phyloP scores from a whole-genome alignment of 257 asterid species.

The Solanum dulcamara region DNA sequence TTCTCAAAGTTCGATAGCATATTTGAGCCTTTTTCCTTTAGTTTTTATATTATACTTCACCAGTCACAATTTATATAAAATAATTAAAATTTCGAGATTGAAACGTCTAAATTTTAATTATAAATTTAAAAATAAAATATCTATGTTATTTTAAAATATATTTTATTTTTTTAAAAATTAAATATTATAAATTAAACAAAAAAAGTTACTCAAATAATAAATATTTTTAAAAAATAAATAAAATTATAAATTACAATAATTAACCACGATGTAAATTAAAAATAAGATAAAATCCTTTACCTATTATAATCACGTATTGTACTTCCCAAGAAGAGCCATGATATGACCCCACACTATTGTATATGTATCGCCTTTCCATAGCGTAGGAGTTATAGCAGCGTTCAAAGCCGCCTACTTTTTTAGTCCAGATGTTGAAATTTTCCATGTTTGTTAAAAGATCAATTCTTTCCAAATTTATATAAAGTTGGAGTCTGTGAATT shows the following conservation, averaged over 20 bases:
- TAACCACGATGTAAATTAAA: background rate
- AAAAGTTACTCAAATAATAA: too few relatives aligned
- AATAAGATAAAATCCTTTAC: background rate
- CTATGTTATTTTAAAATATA: too few relatives aligned
- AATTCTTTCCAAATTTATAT: background rate
- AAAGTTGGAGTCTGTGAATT: background rate
- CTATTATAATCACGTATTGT: background rate
- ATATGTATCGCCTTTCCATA: background rate
- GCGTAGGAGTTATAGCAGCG: background rate
- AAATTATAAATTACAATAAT: too few relatives aligned
- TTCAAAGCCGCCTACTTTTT: background rate
- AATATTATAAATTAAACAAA: too few relatives aligned
- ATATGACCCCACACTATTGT: background rate
- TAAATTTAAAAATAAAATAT: too few relatives aligned
- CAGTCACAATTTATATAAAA: too few relatives aligned
- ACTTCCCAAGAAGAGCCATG: constrained; percentile 16
- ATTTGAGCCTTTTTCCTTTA: too few relatives aligned
- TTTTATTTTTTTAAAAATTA: too few relatives aligned
- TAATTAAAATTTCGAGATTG: too few relatives aligned
- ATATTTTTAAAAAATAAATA: too few relatives aligned
- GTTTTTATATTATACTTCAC: background rate
- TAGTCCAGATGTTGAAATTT: background rate
- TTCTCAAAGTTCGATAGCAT: too few relatives aligned
- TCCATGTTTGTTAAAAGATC: background rate
- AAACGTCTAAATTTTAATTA: too few relatives aligned